phyloP scores from a whole-genome alignment of 2,329 filamentous ascomycete species.

The Aspergillus vadensis region DNA sequence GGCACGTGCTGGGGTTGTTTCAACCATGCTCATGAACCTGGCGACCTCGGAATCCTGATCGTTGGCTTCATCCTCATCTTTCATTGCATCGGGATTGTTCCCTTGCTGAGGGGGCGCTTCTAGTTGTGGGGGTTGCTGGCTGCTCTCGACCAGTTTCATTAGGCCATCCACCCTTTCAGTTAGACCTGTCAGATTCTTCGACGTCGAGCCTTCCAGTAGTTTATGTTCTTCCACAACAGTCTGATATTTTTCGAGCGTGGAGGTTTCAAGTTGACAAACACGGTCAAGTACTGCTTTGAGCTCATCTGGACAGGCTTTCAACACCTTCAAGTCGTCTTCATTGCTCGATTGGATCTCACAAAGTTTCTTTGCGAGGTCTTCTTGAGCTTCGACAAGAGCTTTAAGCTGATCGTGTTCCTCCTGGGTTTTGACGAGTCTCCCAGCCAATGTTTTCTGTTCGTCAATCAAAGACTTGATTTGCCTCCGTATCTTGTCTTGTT shows the following conservation, averaged over 20 bases:
- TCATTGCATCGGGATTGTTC: not conserved
- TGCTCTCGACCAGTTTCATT: not conserved
- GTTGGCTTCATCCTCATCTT: not conserved
- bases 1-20: conserved; percentile 3
- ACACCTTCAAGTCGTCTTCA: not conserved
- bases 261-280: conserved; percentile 8
- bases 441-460: not conserved
- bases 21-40: not conserved
- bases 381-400: not conserved
- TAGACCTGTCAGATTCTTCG: not conserved
- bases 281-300: conserved; percentile 13
- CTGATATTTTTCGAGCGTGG: not conserved
- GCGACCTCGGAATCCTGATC: not conserved
- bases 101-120: not conserved
- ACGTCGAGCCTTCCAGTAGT: not conserved
- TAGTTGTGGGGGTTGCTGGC: not conserved
- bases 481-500: not conserved
- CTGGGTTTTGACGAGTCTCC: not conserved
- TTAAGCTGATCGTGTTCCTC: not conserved
- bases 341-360: not conserved
- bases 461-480: not conserved
- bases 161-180: not conserved
- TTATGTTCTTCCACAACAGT: conserved; percentile 7
- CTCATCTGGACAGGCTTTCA: not conserved
- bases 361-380: not conserved